These are phyloP conservation scores for Haberlea rhodopensis DNA, from an alignment of 257 asterid genomes.

Conservation along the genomic window DNA sequence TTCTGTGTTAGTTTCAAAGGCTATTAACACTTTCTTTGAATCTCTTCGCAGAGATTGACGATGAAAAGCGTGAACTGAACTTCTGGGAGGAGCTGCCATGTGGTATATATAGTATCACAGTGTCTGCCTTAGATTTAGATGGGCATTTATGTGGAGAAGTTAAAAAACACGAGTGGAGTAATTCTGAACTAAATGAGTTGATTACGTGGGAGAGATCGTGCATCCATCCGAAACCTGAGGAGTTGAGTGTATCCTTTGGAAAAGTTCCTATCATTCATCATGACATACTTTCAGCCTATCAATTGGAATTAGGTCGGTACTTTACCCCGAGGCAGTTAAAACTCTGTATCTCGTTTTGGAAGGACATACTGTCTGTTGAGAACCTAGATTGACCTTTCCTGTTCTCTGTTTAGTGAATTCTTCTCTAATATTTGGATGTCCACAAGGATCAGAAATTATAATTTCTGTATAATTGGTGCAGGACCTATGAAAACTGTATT, in stretches of 20 bases:
- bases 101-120: conserved; percentile 74
- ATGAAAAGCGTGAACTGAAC: conserved; percentile 43
- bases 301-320: conserved; percentile 48
- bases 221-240: conserved; percentile 55
- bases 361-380: background rate
- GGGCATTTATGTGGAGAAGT: conserved; percentile 45
- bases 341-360: conserved; percentile 15
- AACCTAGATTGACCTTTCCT: conserved; percentile 6
- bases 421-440: background rate
- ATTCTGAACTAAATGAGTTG: conserved; percentile 58
- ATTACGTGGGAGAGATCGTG: conserved; percentile 78
- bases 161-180: conserved; percentile 74
- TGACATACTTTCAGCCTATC: conserved; percentile 27
- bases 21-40: conserved; percentile 18
- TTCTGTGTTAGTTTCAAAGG: conserved; percentile 8
- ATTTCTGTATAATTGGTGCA: conserved; percentile 25
- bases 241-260: conserved; percentile 25
- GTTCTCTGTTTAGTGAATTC: background rate
- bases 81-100: conserved; percentile 98
- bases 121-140: conserved; percentile 34
- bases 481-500: conserved; percentile 32
- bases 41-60: conserved; percentile 38
- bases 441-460: conserved; percentile 8
- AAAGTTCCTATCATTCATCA: conserved; percentile 30
- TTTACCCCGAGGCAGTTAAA: conserved; percentile 17